These are phyloP conservation scores for Aspergillus nomiae DNA, from an alignment of 2,329 filamentous ascomycete genomes.

Conservation along the genomic window DNA sequence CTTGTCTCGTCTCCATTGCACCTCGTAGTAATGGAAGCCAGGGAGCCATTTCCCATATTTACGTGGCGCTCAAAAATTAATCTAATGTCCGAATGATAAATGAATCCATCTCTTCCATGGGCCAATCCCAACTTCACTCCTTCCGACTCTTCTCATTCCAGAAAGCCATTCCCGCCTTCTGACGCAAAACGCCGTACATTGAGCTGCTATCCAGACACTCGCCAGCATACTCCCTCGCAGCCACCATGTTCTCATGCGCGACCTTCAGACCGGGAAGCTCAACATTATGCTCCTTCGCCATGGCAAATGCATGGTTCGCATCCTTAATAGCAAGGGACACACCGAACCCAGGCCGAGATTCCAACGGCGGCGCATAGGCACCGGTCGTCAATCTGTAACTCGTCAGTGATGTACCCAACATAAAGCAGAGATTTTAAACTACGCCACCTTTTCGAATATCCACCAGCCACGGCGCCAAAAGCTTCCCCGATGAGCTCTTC, in stretches of 20 bases:
- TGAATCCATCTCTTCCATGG: not conserved
- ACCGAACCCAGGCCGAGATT: slow-evolving; percentile 39
- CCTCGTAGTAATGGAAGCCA: not conserved
- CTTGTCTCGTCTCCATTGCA: not conserved
- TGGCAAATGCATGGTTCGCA: slow-evolving; percentile 36
- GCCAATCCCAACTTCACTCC: slow-evolving; percentile 1
- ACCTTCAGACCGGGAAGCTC: slow-evolving; percentile 36
- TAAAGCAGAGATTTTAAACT: not conserved
- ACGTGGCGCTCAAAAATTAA: too few species aligned
- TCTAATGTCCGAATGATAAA: not conserved
- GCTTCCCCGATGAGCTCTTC: slow-evolving; percentile 47
- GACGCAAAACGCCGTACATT: slow-evolving; percentile 41
- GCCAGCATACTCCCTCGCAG: slow-evolving; percentile 38
- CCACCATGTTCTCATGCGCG: slow-evolving; percentile 39
- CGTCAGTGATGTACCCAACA: not conserved
- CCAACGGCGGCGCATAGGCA: slow-evolving; percentile 42
- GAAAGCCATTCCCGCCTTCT: slow-evolving; percentile 39
- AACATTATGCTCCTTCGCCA: slow-evolving; percentile 34
- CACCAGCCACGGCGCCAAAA: slow-evolving; percentile 46
- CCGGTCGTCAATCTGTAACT: slow-evolving; percentile 43
- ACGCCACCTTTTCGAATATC: slow-evolving; percentile 44
- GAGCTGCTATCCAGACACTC: slow-evolving; percentile 42
- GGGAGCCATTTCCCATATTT: not conserved
- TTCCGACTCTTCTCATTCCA: slow-evolving; percentile 43
- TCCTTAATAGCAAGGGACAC: slow-evolving; percentile 43